Conservation (phyloP, 2,329 filamentous ascomycete species). For the Hymenoscyphus repandus region DNA sequence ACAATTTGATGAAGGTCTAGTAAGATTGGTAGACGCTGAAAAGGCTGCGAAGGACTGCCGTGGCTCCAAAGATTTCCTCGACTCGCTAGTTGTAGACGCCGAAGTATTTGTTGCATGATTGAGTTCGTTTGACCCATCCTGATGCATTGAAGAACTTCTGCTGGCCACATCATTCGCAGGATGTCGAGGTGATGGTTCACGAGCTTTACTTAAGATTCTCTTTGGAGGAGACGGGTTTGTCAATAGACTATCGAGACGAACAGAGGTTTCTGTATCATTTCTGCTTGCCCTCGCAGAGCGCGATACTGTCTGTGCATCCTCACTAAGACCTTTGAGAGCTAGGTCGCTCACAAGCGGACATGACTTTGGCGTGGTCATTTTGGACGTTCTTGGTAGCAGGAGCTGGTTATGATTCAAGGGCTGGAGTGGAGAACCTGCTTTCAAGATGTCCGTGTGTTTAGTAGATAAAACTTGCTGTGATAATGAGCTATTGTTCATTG, state of each 20-base stretch:
- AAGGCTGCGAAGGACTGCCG: too few relatives aligned
- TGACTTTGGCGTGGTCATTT: background rate
- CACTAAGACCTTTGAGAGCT: slow-evolving; percentile 16
- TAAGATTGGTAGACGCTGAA: too few relatives aligned
- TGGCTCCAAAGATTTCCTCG: too few relatives aligned
- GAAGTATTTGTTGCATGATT: too few relatives aligned
- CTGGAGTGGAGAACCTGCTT: slow-evolving; percentile 18
- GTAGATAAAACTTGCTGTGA: background rate
- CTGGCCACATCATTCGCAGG: background rate
- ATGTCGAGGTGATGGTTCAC: background rate
- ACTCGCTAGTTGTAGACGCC: too few relatives aligned
- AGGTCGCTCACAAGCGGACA: slow-evolving; percentile 13
- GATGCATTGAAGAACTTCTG: background rate
- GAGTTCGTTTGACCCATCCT: background rate
- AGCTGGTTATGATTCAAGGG: slow-evolving; percentile 25
- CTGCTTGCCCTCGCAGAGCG: background rate
- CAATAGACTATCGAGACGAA: slow-evolving; percentile 17
- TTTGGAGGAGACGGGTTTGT: slow-evolving; percentile 22
- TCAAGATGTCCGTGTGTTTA: slow-evolving; percentile 1
- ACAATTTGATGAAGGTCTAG: background rate
- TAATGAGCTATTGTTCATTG: background rate
- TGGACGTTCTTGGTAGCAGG: slow-evolving; percentile 12
- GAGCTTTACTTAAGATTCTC: slow-evolving; percentile 9
- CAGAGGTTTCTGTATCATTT: background rate
- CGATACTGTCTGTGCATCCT: slow-evolving; percentile 22